Evolutionary conservation across 2,329 filamentous ascomycete species (phyloP).

Genomic region (Aspergillus melleus): DNA sequence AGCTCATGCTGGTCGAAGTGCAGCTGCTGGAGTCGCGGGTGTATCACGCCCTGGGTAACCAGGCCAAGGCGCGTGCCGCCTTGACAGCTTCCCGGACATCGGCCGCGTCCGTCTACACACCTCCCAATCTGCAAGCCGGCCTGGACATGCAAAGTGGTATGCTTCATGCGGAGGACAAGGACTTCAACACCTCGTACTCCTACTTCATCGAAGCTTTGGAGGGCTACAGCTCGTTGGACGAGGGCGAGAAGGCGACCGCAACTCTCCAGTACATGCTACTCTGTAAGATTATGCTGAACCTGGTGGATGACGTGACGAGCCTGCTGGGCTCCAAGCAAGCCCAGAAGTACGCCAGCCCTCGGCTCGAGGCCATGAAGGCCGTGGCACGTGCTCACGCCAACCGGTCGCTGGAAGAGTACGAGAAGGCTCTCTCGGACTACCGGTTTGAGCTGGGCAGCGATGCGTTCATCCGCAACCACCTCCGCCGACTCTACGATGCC

Average conservation of each 20-base stretch:
- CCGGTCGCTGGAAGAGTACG: conserved; percentile 95
- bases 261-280: conserved; percentile 99
- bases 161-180: conserved; percentile 96
- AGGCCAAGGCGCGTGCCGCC: conserved; percentile 91
- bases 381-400: conserved; percentile 94
- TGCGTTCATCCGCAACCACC: conserved; percentile 93
- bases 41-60: conserved; percentile 96
- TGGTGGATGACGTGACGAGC: conserved; percentile 91
- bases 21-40: conserved; percentile 95
- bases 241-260: conserved; percentile 85
- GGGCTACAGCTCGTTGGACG: conserved; percentile 92
- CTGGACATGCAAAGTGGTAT: conserved; percentile 99
- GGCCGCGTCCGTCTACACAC: conserved; percentile 95
- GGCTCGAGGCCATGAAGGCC: conserved; percentile 98
- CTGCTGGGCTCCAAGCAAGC: conserved; percentile 96
- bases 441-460: conserved; percentile 92
- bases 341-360: conserved; percentile 91
- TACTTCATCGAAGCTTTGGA: conserved; percentile 99
- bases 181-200: conserved; percentile 98
- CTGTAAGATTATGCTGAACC: conserved; percentile 99
- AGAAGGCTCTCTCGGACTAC: conserved; percentile 85
- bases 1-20: conserved; percentile 95
- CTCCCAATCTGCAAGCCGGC: conserved; percentile 89
- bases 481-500: conserved; percentile 92
- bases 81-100: conserved; percentile 92